These are phyloP conservation scores for Rosa chinensis DNA, from an alignment of 306 rosid species.

Conservation along the genomic window DNA sequence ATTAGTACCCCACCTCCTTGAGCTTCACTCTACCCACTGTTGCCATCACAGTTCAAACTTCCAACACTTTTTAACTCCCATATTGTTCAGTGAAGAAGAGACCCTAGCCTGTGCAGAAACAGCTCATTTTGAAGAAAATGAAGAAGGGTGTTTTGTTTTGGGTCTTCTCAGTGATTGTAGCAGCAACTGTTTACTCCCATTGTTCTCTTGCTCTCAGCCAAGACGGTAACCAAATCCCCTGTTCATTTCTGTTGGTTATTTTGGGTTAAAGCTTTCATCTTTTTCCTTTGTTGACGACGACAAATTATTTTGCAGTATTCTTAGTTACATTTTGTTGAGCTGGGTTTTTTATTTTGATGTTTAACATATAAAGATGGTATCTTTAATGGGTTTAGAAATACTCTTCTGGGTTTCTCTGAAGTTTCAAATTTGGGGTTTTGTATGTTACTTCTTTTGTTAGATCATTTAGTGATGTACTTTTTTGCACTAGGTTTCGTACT, in stretches of 20 bases:
- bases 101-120: conserved; percentile 4
- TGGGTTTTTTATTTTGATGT: neutral
- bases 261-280: conserved; percentile 5
- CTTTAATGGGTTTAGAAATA: neutral
- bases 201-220: conserved; percentile 61
- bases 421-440: neutral
- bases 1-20: conserved; percentile 16
- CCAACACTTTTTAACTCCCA: neutral
- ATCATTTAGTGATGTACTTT: neutral
- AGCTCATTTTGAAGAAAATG: conserved; percentile 26
- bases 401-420: neutral
- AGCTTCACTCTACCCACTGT: conserved; percentile 19
- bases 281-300: neutral
- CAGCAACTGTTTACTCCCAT: conserved; percentile 30
- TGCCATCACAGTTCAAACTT: conserved; percentile 18
- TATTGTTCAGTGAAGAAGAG: neutral
- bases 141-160: conserved; percentile 43
- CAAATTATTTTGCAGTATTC: neutral
- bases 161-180: conserved; percentile 37
- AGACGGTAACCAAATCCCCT: conserved; percentile 58
- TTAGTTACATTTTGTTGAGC: neutral
- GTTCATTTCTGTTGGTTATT: neutral
- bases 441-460: neutral
- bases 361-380: neutral
- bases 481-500: conserved; percentile 59